Evolutionary conservation across 2,329 filamentous ascomycete species (phyloP), one percentile per base, ranked within the genome.

Genomic region (Stemphylium beticola): DNA sequence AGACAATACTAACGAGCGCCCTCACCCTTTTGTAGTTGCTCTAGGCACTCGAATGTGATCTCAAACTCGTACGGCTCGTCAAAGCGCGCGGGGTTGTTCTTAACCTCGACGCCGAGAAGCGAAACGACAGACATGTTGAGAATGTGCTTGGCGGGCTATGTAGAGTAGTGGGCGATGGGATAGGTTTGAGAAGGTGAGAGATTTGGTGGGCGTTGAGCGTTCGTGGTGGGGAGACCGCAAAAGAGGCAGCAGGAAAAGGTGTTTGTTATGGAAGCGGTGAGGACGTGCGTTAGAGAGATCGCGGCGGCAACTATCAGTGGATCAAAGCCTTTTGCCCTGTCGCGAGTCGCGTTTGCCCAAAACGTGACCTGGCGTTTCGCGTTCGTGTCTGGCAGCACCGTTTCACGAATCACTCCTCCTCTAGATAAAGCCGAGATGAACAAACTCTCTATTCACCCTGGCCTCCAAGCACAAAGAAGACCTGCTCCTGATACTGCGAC

Each of bases 41-140:
- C 95, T 20, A 98, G 86, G 72, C 95, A 98, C 79, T 99, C 95
- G 61, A 99, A 99, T 15, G 95, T 99, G 76, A 99, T 98, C 79
- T 99, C 93, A 67, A 99, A 96, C 77, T 95, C 88, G 77, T 99
- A 99, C 49, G 92, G 87, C 75, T 93, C 90, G 69, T 87, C 89
- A 80, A 99, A 98, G 67, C 90, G 87, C 71, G 95, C 93, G 72
- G 95, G 95, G 81, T 99, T 99, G 85, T 99, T 98, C 76, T 92
- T 84, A 67, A 99, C 91, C 78, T 95, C 91, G 71, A 99, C 95
- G 73, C 93, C 93, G 65, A 99, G 86, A 56, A 99, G 87, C 66
- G 93, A 96, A 62, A 99, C 93, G 74, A 97, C 91, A 74, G 95
- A 97, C 95, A 97, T 97, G 64, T 74, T 84, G 80, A 53, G 26